Evolutionary conservation across 495 filamentous ascomycete species (phyloP), one percentile per base, ranked within the genome.

Genomic region (Aspergillus incahuasiensis): DNA sequence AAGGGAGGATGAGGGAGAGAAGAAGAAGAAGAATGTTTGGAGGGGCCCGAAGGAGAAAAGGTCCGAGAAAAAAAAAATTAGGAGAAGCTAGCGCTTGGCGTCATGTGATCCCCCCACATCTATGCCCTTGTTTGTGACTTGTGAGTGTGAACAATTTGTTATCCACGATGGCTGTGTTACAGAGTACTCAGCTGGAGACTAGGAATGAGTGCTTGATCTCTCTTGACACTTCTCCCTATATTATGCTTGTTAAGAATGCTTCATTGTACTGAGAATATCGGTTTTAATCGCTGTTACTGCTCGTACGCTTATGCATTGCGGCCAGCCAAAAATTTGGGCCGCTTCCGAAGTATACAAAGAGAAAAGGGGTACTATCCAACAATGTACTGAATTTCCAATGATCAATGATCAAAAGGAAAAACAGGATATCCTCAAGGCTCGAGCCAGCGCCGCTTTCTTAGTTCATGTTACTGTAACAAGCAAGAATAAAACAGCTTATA

Each of bases 41-140:
- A 58, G 59, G 60, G 59, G 55, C 43, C 44, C 15, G 42, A 58
- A 59, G 51, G 44, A 59, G 52, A 62, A 63, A 68, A 65, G 38
- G 38, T 6, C 38, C 15, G n/a, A 18, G 67, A 62, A 48, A 55
- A 57, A 58, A 61, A 56, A 56, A 54, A 28, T 52, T 52, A 45
- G 47, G 50, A 49, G 42, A 42, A 55, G 43, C 46, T 56, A 21
- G 46, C 21, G 32, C 39, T 56, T 56, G 54, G 54, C 54, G 13
- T 50, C 54, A 56, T 50, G 54, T 56, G 54, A 50, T 19, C 7
- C 38, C 32, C 32, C 32, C 32, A 18, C 28, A 46, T 34, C 45
- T 28, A 3, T 28, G n/a, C n/a, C n/a, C n/a, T n/a, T n/a, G n/a
- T n/a, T n/a, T n/a, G n/a, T n/a, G n/a, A n/a, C n/a, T n/a, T n/a